Evolutionary conservation across 805 yeast species (phyloP).

Genomic region (Nakazawaea peltata): DNA sequence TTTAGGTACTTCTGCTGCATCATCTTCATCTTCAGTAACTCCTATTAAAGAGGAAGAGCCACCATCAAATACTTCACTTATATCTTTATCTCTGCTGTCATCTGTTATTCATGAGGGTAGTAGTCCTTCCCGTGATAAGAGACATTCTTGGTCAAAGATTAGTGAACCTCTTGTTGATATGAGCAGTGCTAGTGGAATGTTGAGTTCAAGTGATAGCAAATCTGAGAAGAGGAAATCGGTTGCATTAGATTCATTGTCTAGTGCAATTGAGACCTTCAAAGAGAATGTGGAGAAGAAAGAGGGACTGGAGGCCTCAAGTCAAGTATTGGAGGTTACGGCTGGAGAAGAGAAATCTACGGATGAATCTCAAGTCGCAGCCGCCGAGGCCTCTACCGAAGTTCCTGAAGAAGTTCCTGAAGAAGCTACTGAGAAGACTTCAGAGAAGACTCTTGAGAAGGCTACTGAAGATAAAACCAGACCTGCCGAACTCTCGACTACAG

Average conservation of each 20-base stretch:
- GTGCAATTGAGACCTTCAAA: constrained; percentile 22
- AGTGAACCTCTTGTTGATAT: constrained; percentile 24
- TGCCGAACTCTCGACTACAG: no score
- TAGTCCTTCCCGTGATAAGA: constrained; percentile 11
- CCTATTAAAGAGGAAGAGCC: not conserved
- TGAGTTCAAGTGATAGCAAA: constrained; percentile 12
- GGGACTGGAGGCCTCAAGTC: no score
- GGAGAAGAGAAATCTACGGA: no score
- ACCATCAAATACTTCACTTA: not conserved
- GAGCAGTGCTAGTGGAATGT: constrained; percentile 22
- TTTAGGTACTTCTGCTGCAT: constrained; percentile 1
- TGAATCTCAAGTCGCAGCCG: not conserved
- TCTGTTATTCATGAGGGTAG: not conserved
- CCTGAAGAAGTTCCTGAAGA: not conserved
- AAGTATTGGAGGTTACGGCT: no score
- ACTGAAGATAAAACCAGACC: no score
- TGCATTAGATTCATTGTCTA: constrained; percentile 24
- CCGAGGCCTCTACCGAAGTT: not conserved
- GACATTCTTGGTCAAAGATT: constrained; percentile 21
- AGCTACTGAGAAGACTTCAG: not conserved
- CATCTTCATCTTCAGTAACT: not conserved
- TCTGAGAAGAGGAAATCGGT: constrained; percentile 23
- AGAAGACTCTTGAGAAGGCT: no score
- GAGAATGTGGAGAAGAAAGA: constrained; percentile 2
- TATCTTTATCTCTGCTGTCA: not conserved